Conservation (phyloP, 148 eudicot genomes). For the Arctostaphylos glauca region DNA sequence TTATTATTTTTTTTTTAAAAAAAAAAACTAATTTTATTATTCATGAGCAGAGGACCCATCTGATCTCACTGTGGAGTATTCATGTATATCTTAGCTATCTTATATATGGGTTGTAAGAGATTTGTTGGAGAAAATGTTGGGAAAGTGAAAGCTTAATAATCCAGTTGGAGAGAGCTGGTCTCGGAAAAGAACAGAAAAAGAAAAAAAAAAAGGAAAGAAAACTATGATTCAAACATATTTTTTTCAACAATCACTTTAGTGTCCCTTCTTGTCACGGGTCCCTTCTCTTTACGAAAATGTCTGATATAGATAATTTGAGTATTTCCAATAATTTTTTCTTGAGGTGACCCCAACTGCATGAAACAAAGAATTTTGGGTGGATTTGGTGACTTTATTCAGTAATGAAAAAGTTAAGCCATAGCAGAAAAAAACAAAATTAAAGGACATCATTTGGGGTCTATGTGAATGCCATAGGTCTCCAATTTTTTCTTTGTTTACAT, state of each 20-base stretch:
- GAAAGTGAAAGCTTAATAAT: slow-evolving; percentile 24
- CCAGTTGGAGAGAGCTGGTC: slow-evolving; percentile 10
- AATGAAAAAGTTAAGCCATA: background rate
- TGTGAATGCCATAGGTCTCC: background rate
- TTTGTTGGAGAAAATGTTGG: slow-evolving; percentile 7
- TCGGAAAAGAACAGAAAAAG: background rate
- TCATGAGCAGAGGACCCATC: too few relatives aligned
- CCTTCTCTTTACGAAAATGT: slow-evolving; percentile 18
- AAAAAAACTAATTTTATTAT: too few relatives aligned
- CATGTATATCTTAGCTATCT: too few relatives aligned
- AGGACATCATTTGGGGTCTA: background rate
- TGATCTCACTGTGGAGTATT: too few relatives aligned
- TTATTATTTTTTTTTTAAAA: too few relatives aligned
- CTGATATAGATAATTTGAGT: background rate
- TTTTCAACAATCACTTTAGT: slow-evolving; percentile 17
- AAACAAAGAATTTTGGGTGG: background rate
- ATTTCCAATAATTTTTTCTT: slow-evolving; percentile 10
- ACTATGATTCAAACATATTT: slow-evolving; percentile 18
- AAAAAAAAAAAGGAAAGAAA: background rate
- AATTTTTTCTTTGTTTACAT: background rate
- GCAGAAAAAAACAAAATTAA: background rate
- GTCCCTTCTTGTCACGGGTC: slow-evolving; percentile 24
- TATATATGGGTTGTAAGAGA: background rate
- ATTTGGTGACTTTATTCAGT: slow-evolving; percentile 10
- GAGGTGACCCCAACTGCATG: slow-evolving; percentile 32